Evolutionary conservation across 345 rosid species (phyloP).

Genomic region (Moricandia arvensis): DNA sequence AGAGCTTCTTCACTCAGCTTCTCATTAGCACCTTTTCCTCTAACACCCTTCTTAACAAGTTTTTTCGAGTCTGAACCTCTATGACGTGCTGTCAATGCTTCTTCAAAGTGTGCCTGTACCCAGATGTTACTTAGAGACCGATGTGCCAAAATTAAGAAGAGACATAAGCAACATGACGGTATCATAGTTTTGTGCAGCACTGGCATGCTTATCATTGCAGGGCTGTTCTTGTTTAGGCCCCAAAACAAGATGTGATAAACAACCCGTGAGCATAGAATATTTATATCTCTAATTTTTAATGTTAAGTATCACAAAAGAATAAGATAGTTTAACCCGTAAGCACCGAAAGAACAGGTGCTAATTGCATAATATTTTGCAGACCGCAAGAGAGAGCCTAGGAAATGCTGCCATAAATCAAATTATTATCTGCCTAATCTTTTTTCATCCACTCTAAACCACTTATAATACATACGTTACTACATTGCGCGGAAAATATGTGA

Average conservation of each 20-base stretch:
- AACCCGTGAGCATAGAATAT: background rate
- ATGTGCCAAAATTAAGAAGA: background rate
- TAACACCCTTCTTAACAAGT: constrained; percentile 58
- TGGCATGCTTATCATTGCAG: too few relatives aligned
- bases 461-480: background rate
- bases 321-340: background rate
- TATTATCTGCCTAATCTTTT: background rate
- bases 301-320: background rate
- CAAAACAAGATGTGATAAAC: background rate
- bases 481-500: background rate
- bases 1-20: constrained; percentile 93
- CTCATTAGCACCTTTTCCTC: constrained; percentile 73
- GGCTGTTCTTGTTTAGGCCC: background rate
- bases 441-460: background rate
- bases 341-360: background rate
- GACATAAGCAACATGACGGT: background rate
- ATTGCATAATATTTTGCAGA: background rate
- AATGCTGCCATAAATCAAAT: background rate
- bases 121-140: constrained; percentile 28
- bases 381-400: background rate
- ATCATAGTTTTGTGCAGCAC: background rate
- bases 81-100: constrained; percentile 73
- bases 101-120: constrained; percentile 87
- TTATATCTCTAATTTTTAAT: background rate
- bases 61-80: constrained; percentile 74